phyloP scores from a whole-genome alignment of 2,329 filamentous ascomycete species.

The Claviceps paspali region DNA sequence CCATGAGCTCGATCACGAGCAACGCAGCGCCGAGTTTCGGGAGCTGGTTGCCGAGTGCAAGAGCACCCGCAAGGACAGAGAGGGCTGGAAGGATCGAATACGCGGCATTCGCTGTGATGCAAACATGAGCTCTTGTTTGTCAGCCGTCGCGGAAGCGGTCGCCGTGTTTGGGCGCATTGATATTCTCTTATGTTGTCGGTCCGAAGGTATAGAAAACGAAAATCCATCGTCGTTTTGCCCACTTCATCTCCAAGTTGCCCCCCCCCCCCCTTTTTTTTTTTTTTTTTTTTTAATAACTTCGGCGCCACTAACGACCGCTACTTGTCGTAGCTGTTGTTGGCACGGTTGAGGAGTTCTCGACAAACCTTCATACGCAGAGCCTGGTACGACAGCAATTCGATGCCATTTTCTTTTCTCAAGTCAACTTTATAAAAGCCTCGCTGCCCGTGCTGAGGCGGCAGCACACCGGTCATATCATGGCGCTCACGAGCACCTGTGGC shows the following conservation, averaged over 20 bases:
- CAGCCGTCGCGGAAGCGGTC: constrained; percentile 75
- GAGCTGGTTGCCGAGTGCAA: constrained; percentile 60
- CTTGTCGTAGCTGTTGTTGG: constrained; percentile 57
- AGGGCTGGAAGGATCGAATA: constrained; percentile 71
- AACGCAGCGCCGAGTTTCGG: constrained; percentile 63
- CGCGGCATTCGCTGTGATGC: constrained; percentile 49
- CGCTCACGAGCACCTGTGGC: constrained; percentile 77
- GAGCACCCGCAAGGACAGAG: constrained; percentile 44
- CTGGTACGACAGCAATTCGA: constrained; percentile 87
- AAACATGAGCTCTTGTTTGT: constrained; percentile 58
- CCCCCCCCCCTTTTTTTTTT: not conserved
- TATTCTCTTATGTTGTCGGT: constrained; percentile 79
- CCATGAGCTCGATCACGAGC: constrained; percentile 61
- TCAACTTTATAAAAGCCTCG: constrained; percentile 86
- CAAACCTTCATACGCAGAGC: constrained; percentile 55
- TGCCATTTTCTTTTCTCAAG: constrained; percentile 83
- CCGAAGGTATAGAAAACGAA: constrained; percentile 48
- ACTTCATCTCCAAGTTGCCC: not conserved
- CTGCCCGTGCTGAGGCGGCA: constrained; percentile 67
- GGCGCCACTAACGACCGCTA: not conserved
- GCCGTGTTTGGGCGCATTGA: constrained; percentile 76
- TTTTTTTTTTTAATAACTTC: not conserved
- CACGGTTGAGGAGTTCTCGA: constrained; percentile 77
- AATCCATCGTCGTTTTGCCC: not conserved
- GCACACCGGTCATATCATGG: constrained; percentile 76